phyloP scores from a whole-genome alignment of 2,329 filamentous ascomycete species.

The Aspergillus latus region DNA sequence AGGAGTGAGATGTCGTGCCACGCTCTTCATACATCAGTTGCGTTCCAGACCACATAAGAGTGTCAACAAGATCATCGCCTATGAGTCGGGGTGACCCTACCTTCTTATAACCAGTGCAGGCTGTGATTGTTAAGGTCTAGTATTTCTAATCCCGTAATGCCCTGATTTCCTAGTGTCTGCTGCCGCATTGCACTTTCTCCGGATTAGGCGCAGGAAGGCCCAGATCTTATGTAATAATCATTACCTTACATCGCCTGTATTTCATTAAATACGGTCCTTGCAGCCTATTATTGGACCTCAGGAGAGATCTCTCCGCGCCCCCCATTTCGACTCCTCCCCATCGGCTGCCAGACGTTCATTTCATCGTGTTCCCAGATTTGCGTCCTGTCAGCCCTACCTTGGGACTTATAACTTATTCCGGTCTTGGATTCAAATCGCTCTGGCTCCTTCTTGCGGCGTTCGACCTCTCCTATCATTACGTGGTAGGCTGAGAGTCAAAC shows the following conservation, averaged over 20 bases:
- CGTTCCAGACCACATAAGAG: neutral
- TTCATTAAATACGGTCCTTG: neutral
- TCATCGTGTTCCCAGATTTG: conserved; percentile 12
- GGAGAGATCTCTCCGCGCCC: conserved; percentile 11
- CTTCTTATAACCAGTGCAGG: neutral
- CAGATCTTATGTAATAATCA: conserved; percentile 6
- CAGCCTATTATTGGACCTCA: conserved; percentile 18
- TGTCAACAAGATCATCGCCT: neutral
- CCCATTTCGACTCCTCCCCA: conserved; percentile 2
- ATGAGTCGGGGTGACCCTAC: too few species aligned
- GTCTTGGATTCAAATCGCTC: conserved; percentile 5
- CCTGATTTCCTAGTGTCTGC: too few species aligned
- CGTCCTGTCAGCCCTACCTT: conserved; percentile 10
- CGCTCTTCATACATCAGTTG: conserved; percentile 8
- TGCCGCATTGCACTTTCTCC: neutral
- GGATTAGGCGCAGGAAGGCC: neutral
- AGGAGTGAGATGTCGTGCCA: conserved; percentile 14
- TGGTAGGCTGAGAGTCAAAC: conserved; percentile 20
- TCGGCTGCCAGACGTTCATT: conserved; percentile 12
- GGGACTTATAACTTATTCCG: neutral
- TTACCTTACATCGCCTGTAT: conserved; percentile 7
- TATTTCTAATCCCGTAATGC: too few species aligned
- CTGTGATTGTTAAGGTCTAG: neutral
- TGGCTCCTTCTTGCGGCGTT: conserved; percentile 8
- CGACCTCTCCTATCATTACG: conserved; percentile 17